Evolutionary conservation across 345 rosid species (phyloP).

Genomic region (Stellera chamaejasme): DNA sequence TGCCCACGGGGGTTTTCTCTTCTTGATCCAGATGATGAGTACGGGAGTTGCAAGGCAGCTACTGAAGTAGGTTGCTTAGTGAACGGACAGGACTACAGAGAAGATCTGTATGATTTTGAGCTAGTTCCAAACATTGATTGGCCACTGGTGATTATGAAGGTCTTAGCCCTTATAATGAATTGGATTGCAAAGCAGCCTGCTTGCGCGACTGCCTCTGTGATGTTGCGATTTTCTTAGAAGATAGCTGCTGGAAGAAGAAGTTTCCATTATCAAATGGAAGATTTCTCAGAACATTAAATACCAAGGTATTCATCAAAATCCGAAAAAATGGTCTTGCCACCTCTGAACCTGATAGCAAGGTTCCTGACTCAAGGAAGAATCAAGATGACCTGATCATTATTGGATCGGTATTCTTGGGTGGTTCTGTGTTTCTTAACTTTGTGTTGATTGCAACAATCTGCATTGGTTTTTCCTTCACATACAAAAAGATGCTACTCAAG

Average conservation of each 20-base stretch:
- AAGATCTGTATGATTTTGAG: constrained; percentile 4
- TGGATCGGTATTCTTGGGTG: constrained; percentile 11
- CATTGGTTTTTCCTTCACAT: constrained; percentile 4
- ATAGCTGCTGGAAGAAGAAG: constrained; percentile 27
- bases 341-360: constrained; percentile 1
- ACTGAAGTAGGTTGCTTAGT: constrained; percentile 9
- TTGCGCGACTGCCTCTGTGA: constrained; percentile 33
- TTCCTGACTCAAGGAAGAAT: background rate
- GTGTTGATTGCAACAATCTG: constrained; percentile 8
- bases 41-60: constrained; percentile 23
- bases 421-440: constrained; percentile 17
- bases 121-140: constrained; percentile 14
- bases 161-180: constrained; percentile 6
- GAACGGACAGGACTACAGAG: background rate
- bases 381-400: background rate
- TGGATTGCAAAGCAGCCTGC: constrained; percentile 27
- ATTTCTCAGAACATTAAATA: background rate
- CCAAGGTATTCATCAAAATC: constrained; percentile 17
- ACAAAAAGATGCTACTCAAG: background rate
- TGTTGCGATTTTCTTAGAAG: constrained; percentile 9
- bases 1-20: constrained; percentile 25
- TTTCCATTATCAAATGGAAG: constrained; percentile 32
- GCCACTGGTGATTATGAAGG: constrained; percentile 26
- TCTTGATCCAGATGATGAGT: constrained; percentile 20
- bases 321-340: constrained; percentile 1